phyloP scores from a whole-genome alignment of 108 stramenopile genomes.

The Aurantiochytrium sp. region DNA sequence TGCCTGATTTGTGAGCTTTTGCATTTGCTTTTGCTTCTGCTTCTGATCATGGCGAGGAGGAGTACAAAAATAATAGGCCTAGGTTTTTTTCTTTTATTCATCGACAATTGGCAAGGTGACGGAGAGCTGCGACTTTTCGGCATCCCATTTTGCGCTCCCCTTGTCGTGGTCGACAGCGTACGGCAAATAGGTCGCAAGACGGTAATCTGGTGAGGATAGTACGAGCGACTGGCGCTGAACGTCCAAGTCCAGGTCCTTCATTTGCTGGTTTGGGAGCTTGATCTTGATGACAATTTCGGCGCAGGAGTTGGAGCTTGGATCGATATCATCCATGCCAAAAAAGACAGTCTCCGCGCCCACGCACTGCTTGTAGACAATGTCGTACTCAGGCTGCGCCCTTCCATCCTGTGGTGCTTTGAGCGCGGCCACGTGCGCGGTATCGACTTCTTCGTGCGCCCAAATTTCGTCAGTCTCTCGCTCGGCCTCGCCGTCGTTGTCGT shows the following conservation, averaged over 20 bases:
- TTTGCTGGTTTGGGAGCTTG: slow-evolving; percentile 4
- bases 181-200: slow-evolving; percentile 20
- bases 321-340: slow-evolving; percentile 2
- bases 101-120: slow-evolving; percentile 19
- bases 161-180: slow-evolving; percentile 1
- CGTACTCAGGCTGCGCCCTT: not conserved
- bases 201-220: not conserved
- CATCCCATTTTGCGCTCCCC: slow-evolving; percentile 13
- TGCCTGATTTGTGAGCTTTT: no score
- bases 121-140: not conserved
- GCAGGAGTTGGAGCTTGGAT: not conserved
- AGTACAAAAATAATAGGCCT: no score
- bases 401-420: not conserved
- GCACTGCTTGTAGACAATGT: slow-evolving; percentile 5
- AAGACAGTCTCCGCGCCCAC: slow-evolving; percentile 13
- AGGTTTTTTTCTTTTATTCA: not conserved
- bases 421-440: not conserved
- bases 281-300: slow-evolving; percentile 2
- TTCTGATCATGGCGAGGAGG: no score
- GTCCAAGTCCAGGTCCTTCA: slow-evolving; percentile 13
- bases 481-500: not conserved
- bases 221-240: slow-evolving; percentile 14
- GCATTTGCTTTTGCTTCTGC: no score
- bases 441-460: not conserved
- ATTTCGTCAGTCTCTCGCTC: not conserved